Percentiles rank a stretch among this genome's conserved stretches.
Conservation (phyloP, 1,284 basidiomycete species). For the Fomitopsis schrenkii region DNA sequence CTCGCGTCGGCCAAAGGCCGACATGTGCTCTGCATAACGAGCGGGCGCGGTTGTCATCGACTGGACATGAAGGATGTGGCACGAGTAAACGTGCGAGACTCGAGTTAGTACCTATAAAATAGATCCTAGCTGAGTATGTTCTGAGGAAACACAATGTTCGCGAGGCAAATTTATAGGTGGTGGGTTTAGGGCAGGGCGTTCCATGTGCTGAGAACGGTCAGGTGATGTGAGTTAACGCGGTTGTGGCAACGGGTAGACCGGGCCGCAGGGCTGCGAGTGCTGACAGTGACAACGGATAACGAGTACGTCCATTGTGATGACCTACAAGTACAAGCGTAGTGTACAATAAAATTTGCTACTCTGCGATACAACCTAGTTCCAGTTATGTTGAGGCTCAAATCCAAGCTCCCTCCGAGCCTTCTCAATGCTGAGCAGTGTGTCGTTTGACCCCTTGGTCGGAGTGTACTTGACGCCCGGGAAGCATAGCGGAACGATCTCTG, state of each 20-base stretch:
- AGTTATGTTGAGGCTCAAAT: constrained; percentile 4
- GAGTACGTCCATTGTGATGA: no score
- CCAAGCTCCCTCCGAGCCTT: constrained; percentile 7
- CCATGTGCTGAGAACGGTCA: background rate
- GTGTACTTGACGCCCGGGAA: constrained; percentile 8
- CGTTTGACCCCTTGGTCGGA: constrained; percentile 4
- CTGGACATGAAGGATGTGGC: constrained; percentile 77
- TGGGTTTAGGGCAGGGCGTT: constrained; percentile 3
- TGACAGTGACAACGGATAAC: no score
- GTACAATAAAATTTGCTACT: background rate
- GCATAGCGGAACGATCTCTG: constrained; percentile 2
- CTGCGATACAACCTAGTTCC: background rate
- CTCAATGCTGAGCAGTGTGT: constrained; percentile 9
- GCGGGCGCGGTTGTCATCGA: constrained; percentile 70
- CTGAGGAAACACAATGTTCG: constrained; percentile 38
- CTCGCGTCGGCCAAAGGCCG: constrained; percentile 51
- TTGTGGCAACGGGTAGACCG: background rate
- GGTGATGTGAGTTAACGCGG: background rate
- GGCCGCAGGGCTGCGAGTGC: background rate
- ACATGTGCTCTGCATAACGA: constrained; percentile 78
- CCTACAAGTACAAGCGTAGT: background rate
- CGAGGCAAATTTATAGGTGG: background rate
- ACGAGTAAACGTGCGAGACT: constrained; percentile 86
- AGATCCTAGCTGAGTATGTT: constrained; percentile 90
- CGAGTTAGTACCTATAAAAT: constrained; percentile 86